phyloP scores from a whole-genome alignment of 371 early-diverging fungal species.

The Funneliformis caledonium region DNA sequence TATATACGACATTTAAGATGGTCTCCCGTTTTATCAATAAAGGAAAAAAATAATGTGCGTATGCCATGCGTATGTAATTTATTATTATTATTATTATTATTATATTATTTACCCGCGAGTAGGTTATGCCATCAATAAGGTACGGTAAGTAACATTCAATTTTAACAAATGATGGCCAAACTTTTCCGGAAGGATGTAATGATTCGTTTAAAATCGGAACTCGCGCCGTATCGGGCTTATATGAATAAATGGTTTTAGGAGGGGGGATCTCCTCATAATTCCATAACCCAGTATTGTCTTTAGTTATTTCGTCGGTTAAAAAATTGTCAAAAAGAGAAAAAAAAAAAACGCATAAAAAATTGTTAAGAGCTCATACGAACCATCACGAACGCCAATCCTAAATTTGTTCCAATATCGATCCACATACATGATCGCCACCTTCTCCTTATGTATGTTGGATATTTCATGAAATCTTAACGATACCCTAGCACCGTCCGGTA shows the following conservation, averaged over 20 bases:
- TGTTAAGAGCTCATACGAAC: conserved; percentile 45
- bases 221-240: conserved; percentile 64
- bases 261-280: conserved; percentile 67
- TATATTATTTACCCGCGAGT: conserved; percentile 48
- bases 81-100: too few relatives aligned
- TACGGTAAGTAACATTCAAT: conserved; percentile 73
- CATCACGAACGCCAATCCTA: conserved; percentile 76
- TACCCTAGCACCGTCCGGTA: conserved; percentile 79
- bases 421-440: conserved; percentile 74
- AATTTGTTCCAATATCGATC: conserved; percentile 86
- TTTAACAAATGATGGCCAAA: conserved; percentile 72
- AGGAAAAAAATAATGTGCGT: too few relatives aligned
- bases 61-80: too few relatives aligned
- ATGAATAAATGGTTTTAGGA: conserved; percentile 55
- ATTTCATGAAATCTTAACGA: conserved; percentile 79
- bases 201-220: conserved; percentile 62
- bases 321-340: too few relatives aligned
- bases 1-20: too few relatives aligned
- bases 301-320: too few relatives aligned
- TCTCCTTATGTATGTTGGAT: conserved; percentile 65
- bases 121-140: conserved; percentile 72
- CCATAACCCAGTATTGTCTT: conserved; percentile 83
- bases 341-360: too few relatives aligned
- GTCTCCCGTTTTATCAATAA: too few relatives aligned
- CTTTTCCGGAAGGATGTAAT: conserved; percentile 62